Percentiles rank a stretch among this genome's conserved stretches.
Conservation (phyloP, 805 yeast species). For the Sugiyamaella floridensis region DNA sequence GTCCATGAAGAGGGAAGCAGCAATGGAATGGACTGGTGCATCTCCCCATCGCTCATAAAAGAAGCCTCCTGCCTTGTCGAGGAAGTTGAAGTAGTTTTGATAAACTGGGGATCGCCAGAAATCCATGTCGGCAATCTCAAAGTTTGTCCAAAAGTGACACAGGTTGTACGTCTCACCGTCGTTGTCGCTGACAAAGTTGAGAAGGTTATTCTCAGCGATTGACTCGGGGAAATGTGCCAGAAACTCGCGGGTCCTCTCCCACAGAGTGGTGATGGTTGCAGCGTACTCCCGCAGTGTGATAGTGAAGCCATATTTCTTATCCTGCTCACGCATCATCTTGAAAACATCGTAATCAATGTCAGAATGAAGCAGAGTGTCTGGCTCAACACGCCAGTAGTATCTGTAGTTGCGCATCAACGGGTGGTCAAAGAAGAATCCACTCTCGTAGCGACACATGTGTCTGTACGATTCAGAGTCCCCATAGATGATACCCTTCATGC, state of each 20-base stretch:
- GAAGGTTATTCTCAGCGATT: constrained; percentile 52
- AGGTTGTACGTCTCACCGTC: constrained; percentile 64
- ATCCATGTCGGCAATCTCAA: constrained; percentile 68
- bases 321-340: constrained; percentile 72
- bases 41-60: constrained; percentile 95
- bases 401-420: constrained; percentile 68
- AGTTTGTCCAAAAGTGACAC: constrained; percentile 90
- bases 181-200: constrained; percentile 67
- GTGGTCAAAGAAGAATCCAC: constrained; percentile 83
- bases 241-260: constrained; percentile 65
- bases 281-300: constrained; percentile 70
- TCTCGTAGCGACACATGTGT: constrained; percentile 89
- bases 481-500: constrained; percentile 53
- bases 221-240: constrained; percentile 53
- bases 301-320: constrained; percentile 69
- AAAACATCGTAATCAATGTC: constrained; percentile 73
- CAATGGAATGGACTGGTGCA: constrained; percentile 87
- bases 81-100: constrained; percentile 57
- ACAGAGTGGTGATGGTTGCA: constrained; percentile 66
- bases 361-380: constrained; percentile 72
- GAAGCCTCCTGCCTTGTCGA: constrained; percentile 84
- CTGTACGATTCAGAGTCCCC: constrained; percentile 67
- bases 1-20: constrained; percentile 70
- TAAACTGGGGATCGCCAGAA: constrained; percentile 75
- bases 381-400: constrained; percentile 95